Conservation (phyloP, 768 basidiomycete species). For the Favolaschia claudopus region DNA sequence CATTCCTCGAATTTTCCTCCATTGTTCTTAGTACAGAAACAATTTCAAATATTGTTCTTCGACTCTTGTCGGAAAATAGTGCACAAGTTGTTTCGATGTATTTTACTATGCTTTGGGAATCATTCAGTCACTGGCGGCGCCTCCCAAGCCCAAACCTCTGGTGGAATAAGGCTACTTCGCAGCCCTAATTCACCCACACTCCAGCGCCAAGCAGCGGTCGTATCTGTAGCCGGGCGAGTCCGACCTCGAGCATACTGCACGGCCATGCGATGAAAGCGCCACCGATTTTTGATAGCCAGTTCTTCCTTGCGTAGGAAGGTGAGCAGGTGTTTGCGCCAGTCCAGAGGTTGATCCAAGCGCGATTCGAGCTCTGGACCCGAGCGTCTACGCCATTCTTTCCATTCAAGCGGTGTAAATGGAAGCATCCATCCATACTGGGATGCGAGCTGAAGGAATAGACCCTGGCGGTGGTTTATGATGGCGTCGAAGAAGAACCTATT, state of each 20-base stretch:
- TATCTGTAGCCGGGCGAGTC: neutral
- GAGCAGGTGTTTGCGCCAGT: conserved; percentile 23
- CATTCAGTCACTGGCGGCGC: neutral
- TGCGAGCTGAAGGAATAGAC: conserved; percentile 22
- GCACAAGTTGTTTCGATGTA: too few species aligned
- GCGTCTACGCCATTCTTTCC: conserved; percentile 10
- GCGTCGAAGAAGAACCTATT: conserved; percentile 12
- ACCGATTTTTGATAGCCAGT: conserved; percentile 19
- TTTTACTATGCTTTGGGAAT: too few species aligned
- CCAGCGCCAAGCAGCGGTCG: conserved; percentile 10
- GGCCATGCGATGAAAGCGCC: conserved; percentile 24
- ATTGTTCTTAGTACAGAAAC: too few species aligned
- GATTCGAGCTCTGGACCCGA: conserved; percentile 7
- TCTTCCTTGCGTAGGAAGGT: conserved; percentile 24
- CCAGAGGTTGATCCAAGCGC: conserved; percentile 6
- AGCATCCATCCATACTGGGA: conserved; percentile 25
- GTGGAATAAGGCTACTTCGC: neutral
- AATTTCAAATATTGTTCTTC: too few species aligned
- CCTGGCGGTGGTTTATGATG: conserved; percentile 10
- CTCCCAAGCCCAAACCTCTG: conserved; percentile 11
- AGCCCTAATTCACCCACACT: conserved; percentile 5
- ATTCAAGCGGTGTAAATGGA: conserved; percentile 15
- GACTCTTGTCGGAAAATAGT: too few species aligned
- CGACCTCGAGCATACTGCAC: conserved; percentile 24
- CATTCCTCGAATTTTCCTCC: too few species aligned